Base-by-base conservation (phyloP, 768 basidiomycete species). In the Serendipita indica region DNA sequence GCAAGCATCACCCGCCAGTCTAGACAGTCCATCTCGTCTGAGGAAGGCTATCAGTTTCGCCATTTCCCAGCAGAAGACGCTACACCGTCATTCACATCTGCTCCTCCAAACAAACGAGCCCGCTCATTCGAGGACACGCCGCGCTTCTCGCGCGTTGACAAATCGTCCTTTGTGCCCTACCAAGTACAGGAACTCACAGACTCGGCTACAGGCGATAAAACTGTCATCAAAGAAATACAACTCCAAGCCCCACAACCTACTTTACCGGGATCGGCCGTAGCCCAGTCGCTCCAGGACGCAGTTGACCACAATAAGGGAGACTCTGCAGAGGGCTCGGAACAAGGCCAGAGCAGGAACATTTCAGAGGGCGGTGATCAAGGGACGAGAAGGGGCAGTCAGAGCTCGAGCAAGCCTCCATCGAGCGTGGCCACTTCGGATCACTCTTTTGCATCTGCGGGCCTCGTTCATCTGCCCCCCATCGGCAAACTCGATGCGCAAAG, bases 151-250 rank as follows among this genome's bases (percentile, higher is more conserved):
- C 30, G 33, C 22, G 18, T 12, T 6, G 52, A 25, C 20, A 3
- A 10, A 59, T 30, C 13, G 7, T 25, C 14, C 3, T 39, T 7
- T 37, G 35, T n/a, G 30, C 59, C 54, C n/a, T 33, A 54, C 39
- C 60, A 16, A 60, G 43, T 22, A 52, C 33, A 22, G 41, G 41
- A 14, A 65, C 67, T 32, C 65, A 64, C 59, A 14, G 62, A 3
- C 14, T 43, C 12, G 39, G 63, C 39, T 54, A 28, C 52, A 60
- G 34, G 65, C 66, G 3, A 56, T 66, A 16, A 59, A 60, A 0
- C 65, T 62, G 1, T 41, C 67, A 20, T 37, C n/a, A 37, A n/a
- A 10, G 35, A 37, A 37, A 37, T 37, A 10, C 10, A 37, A 10
- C 10, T 37, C 35, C 35, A 37, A n/a, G 35, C 35, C 10, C 35